Base-by-base conservation (phyloP, 225 moss, liverwort and hornwort genomes). In the Sphagnum tenellum region DNA sequence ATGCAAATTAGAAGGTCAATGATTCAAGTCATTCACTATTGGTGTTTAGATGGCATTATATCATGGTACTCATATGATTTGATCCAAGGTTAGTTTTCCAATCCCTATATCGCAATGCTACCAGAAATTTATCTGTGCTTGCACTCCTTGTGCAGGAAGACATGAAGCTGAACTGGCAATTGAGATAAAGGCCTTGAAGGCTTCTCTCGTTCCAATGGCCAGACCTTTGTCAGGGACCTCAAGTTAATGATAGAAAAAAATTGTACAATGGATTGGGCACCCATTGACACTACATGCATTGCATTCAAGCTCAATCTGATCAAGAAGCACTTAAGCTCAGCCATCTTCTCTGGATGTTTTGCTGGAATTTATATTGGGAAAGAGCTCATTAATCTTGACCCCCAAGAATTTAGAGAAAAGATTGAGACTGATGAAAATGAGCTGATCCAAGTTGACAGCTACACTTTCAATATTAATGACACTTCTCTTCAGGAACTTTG, bases 171-270 rank as follows among this genome's bases (percentile, higher is more conserved):
- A 29, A 29, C 29, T 29, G 29, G 29, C 29, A 29, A 29, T 29
- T 0, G 29, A 29, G 29, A 29, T 29, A 29, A 29, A 29, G 29
- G 29, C 29, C 29, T 29, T 29, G 29, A 29, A 29, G 29, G 29
- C 29, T 29, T 29, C 29, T 29, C 29, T 29, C 29, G 1, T 29
- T 29, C 29, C 3, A 82, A 64, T 57, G 85, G 88, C 13, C 44
- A 65, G 53, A 71, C 66, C 61, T 85, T 85, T 59, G 49, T 48
- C 4, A 64, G 66, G 2, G 82, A 89, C 74, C 56, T 89, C 12
- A 89, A 89, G 65, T 47, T 82, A 14, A 72, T 89, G n/a, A 76
- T 85, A 0, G 61, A 82, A 0, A 76, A 89, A 44, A 78, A 83
- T 13, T 74, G 74, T 56, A 59, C 89, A 0, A 89, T 79, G 47